Conservation (phyloP, 345 rosid species). For the Microthlaspi erraticum region DNA sequence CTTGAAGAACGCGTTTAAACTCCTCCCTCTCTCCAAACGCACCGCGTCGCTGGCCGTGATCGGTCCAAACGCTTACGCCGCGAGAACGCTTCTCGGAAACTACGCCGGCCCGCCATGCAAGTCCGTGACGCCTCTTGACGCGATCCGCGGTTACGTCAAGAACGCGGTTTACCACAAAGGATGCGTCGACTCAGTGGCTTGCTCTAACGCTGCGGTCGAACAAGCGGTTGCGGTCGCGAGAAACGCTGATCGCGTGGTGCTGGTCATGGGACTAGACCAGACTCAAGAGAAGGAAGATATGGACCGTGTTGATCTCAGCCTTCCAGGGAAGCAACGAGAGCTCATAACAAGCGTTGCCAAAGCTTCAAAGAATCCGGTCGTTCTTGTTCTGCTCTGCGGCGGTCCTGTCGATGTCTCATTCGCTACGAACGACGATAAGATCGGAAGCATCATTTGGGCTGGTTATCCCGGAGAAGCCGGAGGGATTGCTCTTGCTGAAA, state of each 20-base stretch:
- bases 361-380: constrained; percentile 69
- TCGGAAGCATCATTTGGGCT: constrained; percentile 88
- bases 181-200: constrained; percentile 68
- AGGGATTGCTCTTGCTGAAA: constrained; percentile 77
- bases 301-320: constrained; percentile 70
- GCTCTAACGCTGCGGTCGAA: constrained; percentile 59
- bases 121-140: constrained; percentile 62
- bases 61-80: constrained; percentile 78
- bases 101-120: constrained; percentile 84
- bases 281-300: constrained; percentile 74
- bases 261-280: constrained; percentile 88
- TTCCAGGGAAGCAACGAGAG: constrained; percentile 79
- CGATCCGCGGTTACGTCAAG: constrained; percentile 56
- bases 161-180: constrained; percentile 58
- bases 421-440: constrained; percentile 56
- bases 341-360: constrained; percentile 64
- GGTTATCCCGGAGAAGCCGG: constrained; percentile 97
- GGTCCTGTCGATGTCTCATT: constrained; percentile 84
- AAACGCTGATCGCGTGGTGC: constrained; percentile 65
- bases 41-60: constrained; percentile 67
- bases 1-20: constrained; percentile 61
- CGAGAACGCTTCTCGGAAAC: constrained; percentile 72
- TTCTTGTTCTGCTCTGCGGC: constrained; percentile 76
- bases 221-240: constrained; percentile 60
- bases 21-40: constrained; percentile 66